Conservation (phyloP, 1,139 yeast genomes). For the Pichia sp. region DNA sequence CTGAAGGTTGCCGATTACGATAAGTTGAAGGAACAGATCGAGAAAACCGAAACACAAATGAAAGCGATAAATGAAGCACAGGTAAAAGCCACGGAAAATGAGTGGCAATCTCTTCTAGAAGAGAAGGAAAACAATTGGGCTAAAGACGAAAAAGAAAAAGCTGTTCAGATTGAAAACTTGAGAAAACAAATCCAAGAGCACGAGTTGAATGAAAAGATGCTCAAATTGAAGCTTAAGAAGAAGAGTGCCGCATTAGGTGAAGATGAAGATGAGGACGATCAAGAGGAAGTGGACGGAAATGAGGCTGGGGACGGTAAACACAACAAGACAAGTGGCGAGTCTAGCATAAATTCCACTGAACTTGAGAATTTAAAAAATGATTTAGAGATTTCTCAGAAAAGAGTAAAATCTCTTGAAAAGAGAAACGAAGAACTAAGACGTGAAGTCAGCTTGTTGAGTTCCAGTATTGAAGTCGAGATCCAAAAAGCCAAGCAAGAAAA, state of each 20-base stretch:
- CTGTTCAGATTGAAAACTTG: slow-evolving; percentile 43
- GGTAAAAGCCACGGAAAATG: slow-evolving; percentile 56
- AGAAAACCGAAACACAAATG: slow-evolving; percentile 46
- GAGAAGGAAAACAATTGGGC: slow-evolving; percentile 64
- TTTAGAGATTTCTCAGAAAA: slow-evolving; percentile 64
- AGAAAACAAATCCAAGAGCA: slow-evolving; percentile 52
- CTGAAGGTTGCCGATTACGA: slow-evolving; percentile 75
- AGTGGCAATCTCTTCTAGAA: slow-evolving; percentile 52
- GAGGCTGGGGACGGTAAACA: neutral
- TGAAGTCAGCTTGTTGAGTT: slow-evolving; percentile 53
- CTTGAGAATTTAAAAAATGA: slow-evolving; percentile 69
- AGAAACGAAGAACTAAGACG: slow-evolving; percentile 72
- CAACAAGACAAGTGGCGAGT: neutral
- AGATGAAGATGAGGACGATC: slow-evolving; percentile 38
- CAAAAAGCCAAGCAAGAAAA: slow-evolving; percentile 29
- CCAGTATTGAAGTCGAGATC: slow-evolving; percentile 42
- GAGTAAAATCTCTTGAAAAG: slow-evolving; percentile 68
- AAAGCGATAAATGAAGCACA: slow-evolving; percentile 29
- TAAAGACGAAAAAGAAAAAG: slow-evolving; percentile 45
- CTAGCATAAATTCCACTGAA: slow-evolving; percentile 36
- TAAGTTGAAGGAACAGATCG: slow-evolving; percentile 57
- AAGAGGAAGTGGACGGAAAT: slow-evolving; percentile 5
- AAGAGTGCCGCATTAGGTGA: slow-evolving; percentile 54
- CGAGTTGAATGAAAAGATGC: slow-evolving; percentile 52
- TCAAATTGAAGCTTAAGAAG: slow-evolving; percentile 46